Conservation (phyloP, 371 early-diverging fungal genomes). For the Apophysomyces elegans region DNA sequence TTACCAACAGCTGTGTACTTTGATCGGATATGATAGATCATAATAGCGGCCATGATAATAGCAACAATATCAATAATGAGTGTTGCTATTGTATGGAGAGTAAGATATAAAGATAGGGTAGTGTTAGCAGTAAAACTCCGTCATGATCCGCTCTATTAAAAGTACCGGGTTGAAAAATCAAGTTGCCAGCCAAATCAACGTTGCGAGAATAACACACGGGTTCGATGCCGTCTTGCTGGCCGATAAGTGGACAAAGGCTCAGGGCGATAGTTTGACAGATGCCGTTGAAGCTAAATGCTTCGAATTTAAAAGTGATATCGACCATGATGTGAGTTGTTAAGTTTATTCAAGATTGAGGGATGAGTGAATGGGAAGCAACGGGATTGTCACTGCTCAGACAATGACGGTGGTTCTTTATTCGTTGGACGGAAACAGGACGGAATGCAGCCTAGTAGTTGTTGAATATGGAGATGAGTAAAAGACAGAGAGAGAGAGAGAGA, state of each 20-base stretch:
- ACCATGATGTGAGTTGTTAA: slow-evolving; percentile 31
- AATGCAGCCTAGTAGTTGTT: no score
- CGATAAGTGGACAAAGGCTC: slow-evolving; percentile 90
- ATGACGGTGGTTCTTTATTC: background rate
- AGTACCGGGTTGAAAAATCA: slow-evolving; percentile 91
- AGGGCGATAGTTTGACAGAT: slow-evolving; percentile 85
- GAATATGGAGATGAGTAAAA: slow-evolving; percentile 4
- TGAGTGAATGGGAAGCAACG: slow-evolving; percentile 9
- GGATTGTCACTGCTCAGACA: background rate
- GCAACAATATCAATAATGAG: slow-evolving; percentile 90
- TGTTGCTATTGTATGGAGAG: slow-evolving; percentile 56
- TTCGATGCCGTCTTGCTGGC: slow-evolving; percentile 74
- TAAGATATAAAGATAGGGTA: background rate
- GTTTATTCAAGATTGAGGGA: background rate
- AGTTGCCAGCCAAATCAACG: slow-evolving; percentile 75
- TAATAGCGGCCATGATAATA: slow-evolving; percentile 93
- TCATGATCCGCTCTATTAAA: slow-evolving; percentile 8
- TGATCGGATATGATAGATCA: slow-evolving; percentile 95
- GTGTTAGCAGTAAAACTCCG: background rate
- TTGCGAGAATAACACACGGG: slow-evolving; percentile 94
- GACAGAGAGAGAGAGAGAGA: slow-evolving; percentile 6
- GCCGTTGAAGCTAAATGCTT: slow-evolving; percentile 85
- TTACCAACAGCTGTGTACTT: slow-evolving; percentile 98
- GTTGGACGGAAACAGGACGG: no score
- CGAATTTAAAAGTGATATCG: slow-evolving; percentile 55